These are phyloP conservation scores for Abrus precatorius DNA, from an alignment of 306 rosid species.

Conservation along the genomic window DNA sequence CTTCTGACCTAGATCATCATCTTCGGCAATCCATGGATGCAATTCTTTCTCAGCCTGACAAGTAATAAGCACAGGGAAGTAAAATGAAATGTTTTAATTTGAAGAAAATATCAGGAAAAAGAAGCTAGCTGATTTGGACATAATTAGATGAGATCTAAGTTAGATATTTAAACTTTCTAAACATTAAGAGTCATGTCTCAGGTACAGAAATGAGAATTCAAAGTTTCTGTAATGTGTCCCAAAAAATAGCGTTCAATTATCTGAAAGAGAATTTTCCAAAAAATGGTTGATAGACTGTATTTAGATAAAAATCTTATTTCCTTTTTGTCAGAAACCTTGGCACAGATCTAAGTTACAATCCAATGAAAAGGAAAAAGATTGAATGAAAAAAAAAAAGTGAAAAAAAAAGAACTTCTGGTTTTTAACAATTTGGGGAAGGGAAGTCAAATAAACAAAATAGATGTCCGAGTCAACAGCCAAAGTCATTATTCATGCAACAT, in stretches of 20 bases:
- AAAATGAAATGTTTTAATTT: constrained; percentile 21
- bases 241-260: background rate
- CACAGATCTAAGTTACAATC: too few relatives aligned
- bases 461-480: constrained; percentile 32
- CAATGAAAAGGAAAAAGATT: too few relatives aligned
- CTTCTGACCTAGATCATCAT: constrained; percentile 79
- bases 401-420: too few relatives aligned
- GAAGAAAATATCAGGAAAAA: background rate
- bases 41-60: constrained; percentile 83
- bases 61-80: constrained; percentile 51
- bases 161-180: constrained; percentile 23
- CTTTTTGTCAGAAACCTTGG: too few relatives aligned
- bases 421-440: too few relatives aligned
- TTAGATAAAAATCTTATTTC: too few relatives aligned
- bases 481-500: constrained; percentile 18
- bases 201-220: constrained; percentile 11
- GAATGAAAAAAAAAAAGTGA: too few relatives aligned
- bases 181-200: background rate
- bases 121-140: constrained; percentile 16
- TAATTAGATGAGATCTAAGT: constrained; percentile 9
- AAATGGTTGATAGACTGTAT: too few relatives aligned
- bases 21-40: constrained; percentile 94
- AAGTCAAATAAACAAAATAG: background rate
- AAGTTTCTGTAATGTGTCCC: background rate
- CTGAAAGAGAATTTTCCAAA: too few relatives aligned